phyloP scores from a whole-genome alignment of 495 filamentous ascomycete species.

The Aspergillus ellipticus region DNA sequence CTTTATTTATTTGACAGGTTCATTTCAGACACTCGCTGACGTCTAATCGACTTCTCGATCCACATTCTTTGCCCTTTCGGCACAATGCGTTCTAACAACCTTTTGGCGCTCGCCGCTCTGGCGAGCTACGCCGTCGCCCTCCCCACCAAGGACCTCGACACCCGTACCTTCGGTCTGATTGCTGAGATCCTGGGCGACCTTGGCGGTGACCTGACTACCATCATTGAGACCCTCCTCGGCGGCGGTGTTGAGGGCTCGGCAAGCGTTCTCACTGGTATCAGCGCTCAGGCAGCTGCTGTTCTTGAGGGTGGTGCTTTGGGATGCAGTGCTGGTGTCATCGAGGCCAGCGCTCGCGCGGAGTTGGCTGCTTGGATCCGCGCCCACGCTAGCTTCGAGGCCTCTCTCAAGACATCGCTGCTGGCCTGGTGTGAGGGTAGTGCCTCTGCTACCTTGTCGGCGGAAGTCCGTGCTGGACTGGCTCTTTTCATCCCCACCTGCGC shows the following conservation, averaged over 20 bases:
- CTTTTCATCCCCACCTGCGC: slow-evolving; percentile 37
- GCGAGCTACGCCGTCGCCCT: slow-evolving; percentile 34
- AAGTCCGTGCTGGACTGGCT: slow-evolving; percentile 29
- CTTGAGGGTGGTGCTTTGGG: slow-evolving; percentile 39
- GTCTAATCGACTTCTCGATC: slow-evolving; percentile 13
- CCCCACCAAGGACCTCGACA: slow-evolving; percentile 29
- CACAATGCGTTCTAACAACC: slow-evolving; percentile 37
- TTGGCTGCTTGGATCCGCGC: slow-evolving; percentile 33
- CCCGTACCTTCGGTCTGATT: slow-evolving; percentile 27
- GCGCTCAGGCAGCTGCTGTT: slow-evolving; percentile 37
- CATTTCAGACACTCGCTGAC: slow-evolving; percentile 9
- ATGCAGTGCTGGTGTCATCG: slow-evolving; percentile 31
- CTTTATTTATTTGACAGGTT: slow-evolving; percentile 13
- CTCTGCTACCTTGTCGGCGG: slow-evolving; percentile 22
- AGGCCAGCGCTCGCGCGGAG: slow-evolving; percentile 27
- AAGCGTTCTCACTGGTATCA: slow-evolving; percentile 29
- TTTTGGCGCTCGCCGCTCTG: slow-evolving; percentile 39
- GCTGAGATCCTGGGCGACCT: slow-evolving; percentile 15
- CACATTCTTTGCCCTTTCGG: slow-evolving; percentile 12
- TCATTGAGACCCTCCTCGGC: slow-evolving; percentile 26
- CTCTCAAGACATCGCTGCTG: slow-evolving; percentile 27
- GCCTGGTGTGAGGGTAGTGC: slow-evolving; percentile 28
- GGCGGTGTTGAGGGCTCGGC: slow-evolving; percentile 16
- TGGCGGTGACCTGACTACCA: slow-evolving; percentile 5
- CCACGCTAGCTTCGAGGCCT: slow-evolving; percentile 24